Evolutionary conservation across 805 yeast genomes (phyloP), one percentile per base, ranked within the genome.

Genomic region (Candida pini): DNA sequence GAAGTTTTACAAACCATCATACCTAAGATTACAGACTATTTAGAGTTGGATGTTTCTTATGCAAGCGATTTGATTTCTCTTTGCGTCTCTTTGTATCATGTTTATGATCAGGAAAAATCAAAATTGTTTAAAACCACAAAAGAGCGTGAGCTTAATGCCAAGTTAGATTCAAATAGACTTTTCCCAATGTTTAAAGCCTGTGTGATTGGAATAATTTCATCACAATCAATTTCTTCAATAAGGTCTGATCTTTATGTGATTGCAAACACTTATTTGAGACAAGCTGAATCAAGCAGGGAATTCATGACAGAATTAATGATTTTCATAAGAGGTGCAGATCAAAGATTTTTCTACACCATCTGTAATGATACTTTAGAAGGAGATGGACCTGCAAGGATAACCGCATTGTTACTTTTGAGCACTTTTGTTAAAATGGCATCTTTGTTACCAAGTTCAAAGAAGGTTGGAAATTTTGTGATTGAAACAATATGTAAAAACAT

Each of bases 221-320:
- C 95, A 2, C 66, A 73, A 26, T 69, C 94, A 0, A 75, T 88
- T 1, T 66, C 83, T 4, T 56, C 68, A 0, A 66, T 89, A 28
- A 72, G 97, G 33, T 74, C 94, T 0, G 92, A 88, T 49, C 65
- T 90, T 29, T 90, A 90, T 56, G 74, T 82, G 7, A 60, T 89
- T 43, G 72, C 80, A 26, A 81, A 76, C 53, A 77, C 73, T 47
- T 84, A 78, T 45, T 54, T 89, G 36, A 66, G 71, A 7, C 70
- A 75, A 52, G 64, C 73, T 1, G 52, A 70, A 37, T 54, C 54
- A 3, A 68, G 68, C 33, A 60, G 60, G 23, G 60, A 56, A 5
- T 60, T 68, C 18, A 56, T 73, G 8, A 60, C 63, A 10, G 77
- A 74, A 31, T 55, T 80, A 13, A 53, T 73, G 33, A 68, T 67